phyloP scores from a whole-genome alignment of 2,329 filamentous ascomycete species.

The Claviceps spartinae region DNA sequence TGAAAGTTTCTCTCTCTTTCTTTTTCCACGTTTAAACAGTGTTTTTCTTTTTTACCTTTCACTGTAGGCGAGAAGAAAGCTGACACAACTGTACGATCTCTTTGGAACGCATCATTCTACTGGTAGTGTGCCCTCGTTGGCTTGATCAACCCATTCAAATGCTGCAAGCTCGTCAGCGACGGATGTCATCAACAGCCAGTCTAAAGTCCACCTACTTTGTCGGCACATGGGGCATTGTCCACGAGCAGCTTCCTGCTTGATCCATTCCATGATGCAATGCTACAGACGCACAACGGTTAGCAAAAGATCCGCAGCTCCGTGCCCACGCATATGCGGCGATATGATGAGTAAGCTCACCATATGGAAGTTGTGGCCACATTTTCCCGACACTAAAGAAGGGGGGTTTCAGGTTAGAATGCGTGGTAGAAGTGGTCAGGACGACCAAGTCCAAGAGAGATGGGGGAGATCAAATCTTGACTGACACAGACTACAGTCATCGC shows the following conservation, averaged over 20 bases:
- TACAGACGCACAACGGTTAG: conserved; percentile 21
- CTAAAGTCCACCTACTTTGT: conserved; percentile 48
- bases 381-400: conserved; percentile 63
- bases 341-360: conserved; percentile 50
- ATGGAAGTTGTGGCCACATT: conserved; percentile 95
- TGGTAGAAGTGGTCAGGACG: background rate
- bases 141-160: conserved; percentile 28
- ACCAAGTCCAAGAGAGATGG: background rate
- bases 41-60: too few species aligned
- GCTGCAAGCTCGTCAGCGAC: conserved; percentile 12
- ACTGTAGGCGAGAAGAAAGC: background rate
- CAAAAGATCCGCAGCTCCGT: background rate
- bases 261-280: conserved; percentile 95
- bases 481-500: conserved; percentile 89
- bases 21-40: too few species aligned
- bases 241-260: conserved; percentile 84
- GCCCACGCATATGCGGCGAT: background rate
- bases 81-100: too few species aligned
- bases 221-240: conserved; percentile 97
- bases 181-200: background rate
- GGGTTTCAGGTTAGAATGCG: background rate
- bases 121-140: conserved; percentile 17
- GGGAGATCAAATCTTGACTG: conserved; percentile 22
- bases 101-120: conserved; percentile 11
- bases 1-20: background rate